Conservation (phyloP, 169 alveolate genomes). For the Plasmodium gaboni region DNA sequence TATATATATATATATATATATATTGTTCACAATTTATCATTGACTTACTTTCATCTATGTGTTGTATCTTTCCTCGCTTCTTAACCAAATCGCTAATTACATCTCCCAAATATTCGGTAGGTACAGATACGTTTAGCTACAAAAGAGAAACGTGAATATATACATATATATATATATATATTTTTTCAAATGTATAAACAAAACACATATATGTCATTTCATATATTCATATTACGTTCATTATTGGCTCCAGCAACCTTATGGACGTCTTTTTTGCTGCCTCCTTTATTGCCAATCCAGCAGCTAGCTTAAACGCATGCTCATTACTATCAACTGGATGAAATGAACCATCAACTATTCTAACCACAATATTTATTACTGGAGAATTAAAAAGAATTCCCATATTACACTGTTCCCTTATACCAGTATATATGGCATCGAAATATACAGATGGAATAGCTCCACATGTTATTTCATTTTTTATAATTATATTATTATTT, state of each 20-base stretch:
- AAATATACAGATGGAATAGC: slow-evolving; percentile 89
- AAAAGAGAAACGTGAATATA: slow-evolving; percentile 2
- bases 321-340: slow-evolving; percentile 92
- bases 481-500: slow-evolving; percentile 79
- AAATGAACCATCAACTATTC: slow-evolving; percentile 89
- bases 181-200: background rate
- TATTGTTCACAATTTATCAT: background rate
- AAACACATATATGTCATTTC: background rate
- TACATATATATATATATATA: background rate
- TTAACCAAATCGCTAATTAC: slow-evolving; percentile 87
- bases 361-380: slow-evolving; percentile 85
- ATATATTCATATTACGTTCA: slow-evolving; percentile 83
- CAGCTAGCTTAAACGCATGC: slow-evolving; percentile 92
- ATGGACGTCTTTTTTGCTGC: slow-evolving; percentile 87
- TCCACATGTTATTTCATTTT: slow-evolving; percentile 88
- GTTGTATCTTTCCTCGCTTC: slow-evolving; percentile 82
- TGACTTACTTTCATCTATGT: slow-evolving; percentile 68
- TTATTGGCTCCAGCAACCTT: slow-evolving; percentile 91
- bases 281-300: slow-evolving; percentile 88
- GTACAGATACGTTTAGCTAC: slow-evolving; percentile 82
- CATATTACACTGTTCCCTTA: slow-evolving; percentile 82
- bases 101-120: slow-evolving; percentile 87
- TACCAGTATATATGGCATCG: slow-evolving; percentile 89
- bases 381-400: slow-evolving; percentile 90
- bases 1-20: background rate